Evolutionary conservation across 2,329 filamentous ascomycete genomes (phyloP).

Genomic region (Colletotrichum paranaense): DNA sequence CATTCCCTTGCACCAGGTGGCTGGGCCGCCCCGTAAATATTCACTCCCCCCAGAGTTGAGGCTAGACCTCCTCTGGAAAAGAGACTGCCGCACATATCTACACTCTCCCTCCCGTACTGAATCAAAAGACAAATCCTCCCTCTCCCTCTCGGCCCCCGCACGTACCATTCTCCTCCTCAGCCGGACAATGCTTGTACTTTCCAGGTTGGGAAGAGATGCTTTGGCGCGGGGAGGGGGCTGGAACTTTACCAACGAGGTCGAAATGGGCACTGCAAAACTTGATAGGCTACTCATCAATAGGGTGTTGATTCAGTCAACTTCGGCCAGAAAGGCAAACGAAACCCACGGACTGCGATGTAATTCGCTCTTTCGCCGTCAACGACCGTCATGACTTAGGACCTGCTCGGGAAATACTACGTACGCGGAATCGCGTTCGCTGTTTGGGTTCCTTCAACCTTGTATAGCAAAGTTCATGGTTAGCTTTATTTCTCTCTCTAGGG

Average conservation of each 20-base stretch:
- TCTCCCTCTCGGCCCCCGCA: neutral
- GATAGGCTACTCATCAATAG: neutral
- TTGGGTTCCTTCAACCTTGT: neutral
- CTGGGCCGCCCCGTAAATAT: neutral
- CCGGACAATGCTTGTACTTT: neutral
- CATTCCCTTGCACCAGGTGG: neutral
- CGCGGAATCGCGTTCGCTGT: neutral
- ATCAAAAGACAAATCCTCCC: too few species aligned
- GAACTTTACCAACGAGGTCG: neutral
- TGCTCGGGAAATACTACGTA: neutral
- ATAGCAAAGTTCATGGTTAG: neutral
- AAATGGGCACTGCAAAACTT: neutral
- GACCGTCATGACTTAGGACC: neutral
- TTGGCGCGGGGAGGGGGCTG: neutral
- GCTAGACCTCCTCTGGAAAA: too few species aligned
- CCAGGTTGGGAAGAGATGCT: neutral
- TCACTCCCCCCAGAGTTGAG: neutral
- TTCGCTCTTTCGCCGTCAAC: too few species aligned
- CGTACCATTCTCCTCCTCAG: neutral
- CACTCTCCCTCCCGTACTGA: too few species aligned
- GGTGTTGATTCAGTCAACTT: neutral
- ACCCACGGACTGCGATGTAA: too few species aligned
- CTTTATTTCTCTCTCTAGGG: neutral
- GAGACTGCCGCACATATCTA: too few species aligned
- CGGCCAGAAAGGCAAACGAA: neutral